Percentiles rank a stretch among this genome's conserved stretches.
These are phyloP conservation scores for Silybum marianum DNA, from an alignment of 129 eudicot species.

Conservation along the genomic window DNA sequence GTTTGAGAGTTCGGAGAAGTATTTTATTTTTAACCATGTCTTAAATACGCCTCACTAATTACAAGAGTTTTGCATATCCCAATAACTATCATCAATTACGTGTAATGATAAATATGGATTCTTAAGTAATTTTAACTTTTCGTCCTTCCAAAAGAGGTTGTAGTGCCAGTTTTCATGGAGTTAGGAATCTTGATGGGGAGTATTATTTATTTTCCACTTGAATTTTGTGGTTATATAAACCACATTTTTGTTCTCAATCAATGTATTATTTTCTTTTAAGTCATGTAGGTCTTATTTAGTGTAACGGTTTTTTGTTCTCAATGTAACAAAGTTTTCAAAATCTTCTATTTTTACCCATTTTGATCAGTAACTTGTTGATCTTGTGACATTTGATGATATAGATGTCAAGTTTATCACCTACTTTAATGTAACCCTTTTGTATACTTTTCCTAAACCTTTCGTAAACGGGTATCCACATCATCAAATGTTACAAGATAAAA, in stretches of 20 bases:
- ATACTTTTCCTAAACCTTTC: too few species aligned
- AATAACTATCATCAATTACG: not conserved
- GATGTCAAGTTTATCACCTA: not conserved
- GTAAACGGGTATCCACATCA: not conserved
- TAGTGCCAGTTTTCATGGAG: not conserved
- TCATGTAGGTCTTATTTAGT: too few species aligned
- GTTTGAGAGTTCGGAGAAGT: conserved; percentile 1
- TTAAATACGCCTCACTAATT: conserved; percentile 6
- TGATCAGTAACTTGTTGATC: not conserved
- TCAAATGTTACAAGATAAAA: not conserved
- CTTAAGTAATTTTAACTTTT: not conserved
- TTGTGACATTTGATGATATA: not conserved
- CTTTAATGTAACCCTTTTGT: not conserved
- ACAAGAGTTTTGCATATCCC: not conserved
- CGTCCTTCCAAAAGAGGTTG: not conserved
- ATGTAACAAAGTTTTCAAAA: not conserved
- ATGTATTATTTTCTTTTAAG: too few species aligned
- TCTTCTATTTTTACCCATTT: not conserved
- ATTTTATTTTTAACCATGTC: conserved; percentile 5
- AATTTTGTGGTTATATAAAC: not conserved
- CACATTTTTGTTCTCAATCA: too few species aligned
- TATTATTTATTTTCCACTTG: not conserved
- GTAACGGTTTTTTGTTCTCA: not conserved
- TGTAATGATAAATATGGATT: not conserved
- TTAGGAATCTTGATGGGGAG: not conserved